phyloP scores from a whole-genome alignment of 495 filamentous ascomycete genomes.

The Collariella sp. region DNA sequence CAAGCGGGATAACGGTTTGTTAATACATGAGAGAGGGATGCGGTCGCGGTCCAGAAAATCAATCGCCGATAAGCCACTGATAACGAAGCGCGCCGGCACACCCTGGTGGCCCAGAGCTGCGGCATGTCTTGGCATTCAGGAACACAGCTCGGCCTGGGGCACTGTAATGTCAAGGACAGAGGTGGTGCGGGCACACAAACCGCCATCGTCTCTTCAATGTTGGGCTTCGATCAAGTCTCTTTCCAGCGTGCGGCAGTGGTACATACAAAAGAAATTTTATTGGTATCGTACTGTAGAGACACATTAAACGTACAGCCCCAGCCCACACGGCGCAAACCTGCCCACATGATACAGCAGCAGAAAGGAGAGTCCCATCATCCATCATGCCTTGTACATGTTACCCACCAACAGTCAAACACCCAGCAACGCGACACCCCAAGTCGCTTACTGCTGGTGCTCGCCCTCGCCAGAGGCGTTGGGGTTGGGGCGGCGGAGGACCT shows the following conservation, averaged over 20 bases:
- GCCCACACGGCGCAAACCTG: neutral
- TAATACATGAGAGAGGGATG: neutral
- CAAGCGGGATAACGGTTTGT: neutral
- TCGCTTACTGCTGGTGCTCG: neutral
- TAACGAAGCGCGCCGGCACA: neutral
- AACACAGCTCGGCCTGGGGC: neutral
- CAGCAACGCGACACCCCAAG: too few relatives aligned
- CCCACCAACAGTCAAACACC: neutral
- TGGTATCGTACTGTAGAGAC: constrained; percentile 5
- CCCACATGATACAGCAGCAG: neutral
- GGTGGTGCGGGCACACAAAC: neutral
- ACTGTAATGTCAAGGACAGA: too few relatives aligned
- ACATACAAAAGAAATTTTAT: neutral
- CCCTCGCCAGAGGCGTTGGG: neutral
- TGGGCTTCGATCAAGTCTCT: too few relatives aligned
- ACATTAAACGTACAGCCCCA: neutral
- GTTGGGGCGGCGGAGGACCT: constrained; percentile 35
- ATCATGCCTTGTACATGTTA: neutral
- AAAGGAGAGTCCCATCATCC: neutral
- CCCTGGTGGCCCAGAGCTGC: neutral
- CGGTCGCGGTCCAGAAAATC: neutral
- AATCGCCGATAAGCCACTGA: neutral
- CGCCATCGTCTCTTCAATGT: neutral
- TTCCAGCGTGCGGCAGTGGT: neutral
- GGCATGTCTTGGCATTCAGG: neutral